Base-by-base conservation (phyloP, 495 filamentous ascomycete species). In the Durotheca rogersii region DNA sequence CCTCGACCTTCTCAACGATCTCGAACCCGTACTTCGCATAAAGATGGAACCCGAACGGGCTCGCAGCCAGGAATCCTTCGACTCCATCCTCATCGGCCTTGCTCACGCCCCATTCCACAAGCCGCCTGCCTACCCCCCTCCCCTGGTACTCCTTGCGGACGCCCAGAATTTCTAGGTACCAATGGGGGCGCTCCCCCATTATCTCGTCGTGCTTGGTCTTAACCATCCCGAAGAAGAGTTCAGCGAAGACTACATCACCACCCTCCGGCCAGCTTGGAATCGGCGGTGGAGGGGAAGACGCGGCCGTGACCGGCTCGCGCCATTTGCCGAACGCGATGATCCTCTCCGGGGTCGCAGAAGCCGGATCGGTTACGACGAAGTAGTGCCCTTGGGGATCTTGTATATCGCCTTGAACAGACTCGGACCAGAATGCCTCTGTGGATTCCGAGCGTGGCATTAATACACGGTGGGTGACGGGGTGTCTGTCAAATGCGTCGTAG, bases 1-100 rank as follows among this genome's bases (percentile, higher is more conserved):
- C 56, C 3, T 34, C 33, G 6, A 72, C 31, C 16, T 66, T 66
- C 30, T 77, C 73, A 5, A 75, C 47, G 7, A 62, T 53, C 46
- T 69, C 55, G 66, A 78, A 84, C 6, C 82, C 81, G 52, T 72
- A 56, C 50, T 71, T 73, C 38, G 72, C 43, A 66, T 85, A 86
- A n/a, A 86, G 17, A 7, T 65, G 62, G 27, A 66, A 66, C 6
- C 81, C 81, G 6, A 67, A 67, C 5, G 68, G 72, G 23, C 78
- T 79, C 0, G 77, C 75, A 46, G 83, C 80, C 4, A 85, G 56
- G 63, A 77, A 85, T 4, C 75, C 60, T 36, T 72, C 68, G 17
- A 66, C 51, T 0, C 70, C 68, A 11, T 62, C 68, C 14, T 65
- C 60, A 62, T 84, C 81, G 5, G 78, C 80, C 55, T 67, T 67